Conservation (phyloP, 805 yeast species). For the Starmerella gropengiesseri region DNA sequence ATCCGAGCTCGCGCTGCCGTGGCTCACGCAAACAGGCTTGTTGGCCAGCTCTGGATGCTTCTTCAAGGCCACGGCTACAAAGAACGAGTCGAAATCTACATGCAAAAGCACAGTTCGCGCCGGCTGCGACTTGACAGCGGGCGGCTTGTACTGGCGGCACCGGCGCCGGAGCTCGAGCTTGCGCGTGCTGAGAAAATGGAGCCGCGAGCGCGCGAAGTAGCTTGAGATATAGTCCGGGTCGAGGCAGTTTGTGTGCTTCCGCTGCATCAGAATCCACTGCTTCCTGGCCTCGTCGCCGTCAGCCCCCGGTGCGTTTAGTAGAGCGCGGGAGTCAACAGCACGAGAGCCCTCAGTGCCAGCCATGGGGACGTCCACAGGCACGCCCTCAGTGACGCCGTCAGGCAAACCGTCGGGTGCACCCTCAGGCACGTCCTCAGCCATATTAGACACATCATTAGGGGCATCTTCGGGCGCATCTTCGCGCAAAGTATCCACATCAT, state of each 20-base stretch:
- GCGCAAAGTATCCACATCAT: neutral
- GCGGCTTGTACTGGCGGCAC: conserved; percentile 30
- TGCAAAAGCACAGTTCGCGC: conserved; percentile 44
- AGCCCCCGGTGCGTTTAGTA: conserved; percentile 7
- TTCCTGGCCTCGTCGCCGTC: conserved; percentile 16
- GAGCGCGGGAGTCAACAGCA: neutral
- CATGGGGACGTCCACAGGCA: too few species aligned
- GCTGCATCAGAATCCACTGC: conserved; percentile 16
- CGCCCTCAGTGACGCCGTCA: too few species aligned
- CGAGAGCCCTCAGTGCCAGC: too few species aligned
- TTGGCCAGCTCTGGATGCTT: conserved; percentile 44
- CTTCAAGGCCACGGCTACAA: conserved; percentile 72
- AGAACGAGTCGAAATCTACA: conserved; percentile 88
- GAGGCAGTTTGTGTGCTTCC: conserved; percentile 33
- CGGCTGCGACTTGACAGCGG: neutral
- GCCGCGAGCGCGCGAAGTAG: conserved; percentile 70
- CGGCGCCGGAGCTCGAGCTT: conserved; percentile 59
- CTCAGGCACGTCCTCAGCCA: too few species aligned
- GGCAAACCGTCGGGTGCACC: too few species aligned
- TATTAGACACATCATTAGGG: neutral
- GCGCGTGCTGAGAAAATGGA: conserved; percentile 85
- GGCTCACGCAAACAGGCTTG: conserved; percentile 53
- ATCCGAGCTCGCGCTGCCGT: conserved; percentile 46
- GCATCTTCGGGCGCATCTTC: too few species aligned
- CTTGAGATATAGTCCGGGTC: conserved; percentile 63